Percentiles rank a stretch among this genome's conserved stretches.
Conservation (phyloP, 768 basidiomycete genomes). For the Scleroderma citrinum region DNA sequence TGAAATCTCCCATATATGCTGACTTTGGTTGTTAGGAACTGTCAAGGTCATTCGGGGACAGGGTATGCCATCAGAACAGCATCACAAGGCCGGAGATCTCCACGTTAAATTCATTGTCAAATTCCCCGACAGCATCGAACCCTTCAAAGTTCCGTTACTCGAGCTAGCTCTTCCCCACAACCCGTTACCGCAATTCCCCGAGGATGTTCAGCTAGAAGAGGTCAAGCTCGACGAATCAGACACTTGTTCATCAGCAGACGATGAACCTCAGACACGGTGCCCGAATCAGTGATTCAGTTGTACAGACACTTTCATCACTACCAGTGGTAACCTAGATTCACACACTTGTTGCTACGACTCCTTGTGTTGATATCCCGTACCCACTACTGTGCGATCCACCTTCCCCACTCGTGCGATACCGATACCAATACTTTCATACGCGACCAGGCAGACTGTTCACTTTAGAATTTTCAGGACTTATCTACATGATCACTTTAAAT, state of each 20-base stretch:
- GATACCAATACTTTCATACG: too few relatives aligned
- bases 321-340: slow-evolving; percentile 22
- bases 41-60: slow-evolving; percentile 89
- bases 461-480: too few relatives aligned
- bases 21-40: slow-evolving; percentile 48
- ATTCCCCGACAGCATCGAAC: slow-evolving; percentile 82
- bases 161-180: slow-evolving; percentile 81
- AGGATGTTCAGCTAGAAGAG: slow-evolving; percentile 72
- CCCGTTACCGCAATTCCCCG: slow-evolving; percentile 60
- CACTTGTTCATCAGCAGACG: slow-evolving; percentile 49
- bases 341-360: slow-evolving; percentile 23
- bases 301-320: slow-evolving; percentile 8
- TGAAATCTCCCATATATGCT: background rate
- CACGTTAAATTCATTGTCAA: slow-evolving; percentile 80
- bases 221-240: slow-evolving; percentile 78
- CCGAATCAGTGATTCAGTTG: slow-evolving; percentile 64
- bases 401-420: too few relatives aligned
- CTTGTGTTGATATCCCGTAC: too few relatives aligned
- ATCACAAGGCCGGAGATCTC: slow-evolving; percentile 94
- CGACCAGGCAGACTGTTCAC: too few relatives aligned
- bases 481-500: too few relatives aligned
- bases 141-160: slow-evolving; percentile 59
- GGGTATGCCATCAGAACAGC: slow-evolving; percentile 98
- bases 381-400: too few relatives aligned
- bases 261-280: slow-evolving; percentile 92